phyloP scores from a whole-genome alignment of 2,329 filamentous ascomycete genomes.

The Septoria petroselini region DNA sequence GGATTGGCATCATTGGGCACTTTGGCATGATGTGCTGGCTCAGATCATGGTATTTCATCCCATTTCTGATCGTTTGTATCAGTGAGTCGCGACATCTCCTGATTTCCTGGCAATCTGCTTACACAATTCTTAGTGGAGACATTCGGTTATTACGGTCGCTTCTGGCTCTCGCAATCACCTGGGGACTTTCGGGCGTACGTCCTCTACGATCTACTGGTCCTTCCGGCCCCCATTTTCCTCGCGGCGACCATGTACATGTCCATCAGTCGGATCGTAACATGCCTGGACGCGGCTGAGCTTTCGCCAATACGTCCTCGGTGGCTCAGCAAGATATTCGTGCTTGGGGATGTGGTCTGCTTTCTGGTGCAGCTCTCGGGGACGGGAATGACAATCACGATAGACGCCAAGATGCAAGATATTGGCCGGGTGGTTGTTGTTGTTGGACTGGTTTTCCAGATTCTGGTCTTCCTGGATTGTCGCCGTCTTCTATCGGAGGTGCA shows the following conservation, averaged over 20 bases:
- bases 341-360: constrained; percentile 55
- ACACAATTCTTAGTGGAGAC: constrained; percentile 39
- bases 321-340: constrained; percentile 56
- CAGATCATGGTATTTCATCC: constrained; percentile 40
- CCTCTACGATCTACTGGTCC: constrained; percentile 42
- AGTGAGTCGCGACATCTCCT: constrained; percentile 33
- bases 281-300: constrained; percentile 23
- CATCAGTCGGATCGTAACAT: constrained; percentile 41
- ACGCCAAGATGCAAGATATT: constrained; percentile 30
- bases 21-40: constrained; percentile 39
- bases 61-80: constrained; percentile 39
- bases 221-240: constrained; percentile 48
- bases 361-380: constrained; percentile 50
- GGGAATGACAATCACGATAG: constrained; percentile 31
- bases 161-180: constrained; percentile 40
- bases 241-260: constrained; percentile 50
- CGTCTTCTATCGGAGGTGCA: constrained; percentile 48
- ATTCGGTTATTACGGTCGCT: constrained; percentile 43
- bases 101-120: background rate
- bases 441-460: constrained; percentile 57
- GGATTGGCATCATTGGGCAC: constrained; percentile 37
- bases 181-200: constrained; percentile 42
- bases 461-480: constrained; percentile 52
- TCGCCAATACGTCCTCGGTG: constrained; percentile 45
- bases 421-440: constrained; percentile 55